Evolutionary conservation across 2,329 filamentous ascomycete genomes (phyloP), one percentile per base, ranked within the genome.

Genomic region (Colletotrichum higginsianum): DNA sequence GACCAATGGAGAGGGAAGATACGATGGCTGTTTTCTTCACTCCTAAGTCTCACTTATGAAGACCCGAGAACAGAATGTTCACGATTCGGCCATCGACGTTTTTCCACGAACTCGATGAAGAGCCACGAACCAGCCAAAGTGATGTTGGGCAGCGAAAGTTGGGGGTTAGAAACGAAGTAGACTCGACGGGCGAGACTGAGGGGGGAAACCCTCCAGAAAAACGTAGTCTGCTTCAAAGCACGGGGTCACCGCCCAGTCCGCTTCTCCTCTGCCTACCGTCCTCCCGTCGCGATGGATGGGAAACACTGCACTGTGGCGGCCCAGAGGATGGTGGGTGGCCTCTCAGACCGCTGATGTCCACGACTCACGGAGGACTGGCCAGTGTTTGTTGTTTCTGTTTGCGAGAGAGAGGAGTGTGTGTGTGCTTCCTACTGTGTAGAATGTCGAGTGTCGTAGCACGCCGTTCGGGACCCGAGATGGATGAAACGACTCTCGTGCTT

Each of bases 401-500:
- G 53, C 52, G 16, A 38, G 18, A 12, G 30, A 15, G 18, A 6
- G 52, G 26, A n/a, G 12, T 15, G 23, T 18, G 50, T 30, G 23
- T 7, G 15, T 30, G 50, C 35, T 38, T 8, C 35, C 8, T 38
- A 38, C 35, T 38, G 2, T 11, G 35, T 38, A 38, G 9, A 38
- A 38, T 9, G 35, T 38, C 8, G 35, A 38, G 35, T 38, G 26
- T n/a, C 18, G 44, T 61, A 9, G 9, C 3, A 23, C 35, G 52
- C 57, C 53, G n/a, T 61, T 61, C 60, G 60, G 69, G 65, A 68
- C 46, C 69, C 65, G 65, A 64, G 46, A 16, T 50, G 26, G 69
- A 69, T 72, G 70, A 72, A 72, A 72, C 70, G 50, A 40, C 62
- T 56, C 61, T 72, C 66, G 12, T 71, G 70, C 70, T 66, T 71